Evolutionary conservation across 495 filamentous ascomycete species (phyloP).

Genomic region (Neurospora sp.): DNA sequence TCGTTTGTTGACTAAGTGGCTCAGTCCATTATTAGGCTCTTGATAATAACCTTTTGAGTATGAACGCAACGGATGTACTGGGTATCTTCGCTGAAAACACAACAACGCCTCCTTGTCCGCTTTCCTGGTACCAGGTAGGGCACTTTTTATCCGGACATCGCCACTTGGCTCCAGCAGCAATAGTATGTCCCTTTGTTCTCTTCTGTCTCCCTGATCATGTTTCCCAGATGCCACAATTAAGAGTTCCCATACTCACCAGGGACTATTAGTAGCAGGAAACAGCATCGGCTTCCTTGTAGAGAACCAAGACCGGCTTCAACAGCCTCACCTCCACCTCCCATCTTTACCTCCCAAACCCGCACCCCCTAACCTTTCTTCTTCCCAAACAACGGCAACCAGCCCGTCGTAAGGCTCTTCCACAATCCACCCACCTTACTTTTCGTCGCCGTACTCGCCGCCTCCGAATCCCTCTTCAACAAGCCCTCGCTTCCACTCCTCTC

Average conservation of each 20-base stretch:
- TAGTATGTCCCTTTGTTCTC: not conserved
- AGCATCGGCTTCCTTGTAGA: not conserved
- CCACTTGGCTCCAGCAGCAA: not conserved
- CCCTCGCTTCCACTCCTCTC: conserved; percentile 6
- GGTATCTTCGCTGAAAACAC: not conserved
- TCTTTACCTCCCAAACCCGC: no score
- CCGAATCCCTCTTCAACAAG: not conserved
- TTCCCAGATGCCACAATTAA: not conserved
- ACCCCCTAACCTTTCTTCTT: not conserved
- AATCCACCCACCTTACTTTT: not conserved
- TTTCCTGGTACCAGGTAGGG: not conserved
- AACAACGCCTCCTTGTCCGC: not conserved
- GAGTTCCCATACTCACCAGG: not conserved
- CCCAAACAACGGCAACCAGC: not conserved
- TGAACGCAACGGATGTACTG: not conserved
- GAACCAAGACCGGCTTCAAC: not conserved
- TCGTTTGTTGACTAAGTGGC: not conserved
- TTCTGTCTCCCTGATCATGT: not conserved
- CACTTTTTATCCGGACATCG: not conserved
- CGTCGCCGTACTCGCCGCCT: not conserved
- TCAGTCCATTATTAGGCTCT: not conserved
- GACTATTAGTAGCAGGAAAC: not conserved
- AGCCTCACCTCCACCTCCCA: not conserved
- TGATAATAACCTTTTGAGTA: not conserved
- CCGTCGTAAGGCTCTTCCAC: not conserved